Evolutionary conservation across 768 basidiomycete genomes (phyloP), one percentile per base, ranked within the genome.

Genomic region (Pholiota microspora): DNA sequence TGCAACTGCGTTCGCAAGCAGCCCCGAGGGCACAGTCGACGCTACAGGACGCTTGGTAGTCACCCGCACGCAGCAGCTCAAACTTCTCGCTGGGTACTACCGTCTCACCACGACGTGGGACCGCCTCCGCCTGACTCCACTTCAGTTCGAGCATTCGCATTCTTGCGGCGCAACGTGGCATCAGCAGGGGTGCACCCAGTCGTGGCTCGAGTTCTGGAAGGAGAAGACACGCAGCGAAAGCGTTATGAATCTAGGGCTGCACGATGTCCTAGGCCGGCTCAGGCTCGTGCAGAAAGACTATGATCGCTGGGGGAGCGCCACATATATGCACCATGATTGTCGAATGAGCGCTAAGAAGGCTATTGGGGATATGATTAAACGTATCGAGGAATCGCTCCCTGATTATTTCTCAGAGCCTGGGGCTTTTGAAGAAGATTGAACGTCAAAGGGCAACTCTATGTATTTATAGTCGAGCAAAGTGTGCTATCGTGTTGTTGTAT

Each of bases 261-360:
- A 86, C 28, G 86, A 90, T 62, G 85, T 89, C 29, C 65, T 86
- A 4, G 89, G 88, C 31, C 77, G 84, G 55, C 65, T 90, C 60
- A 80, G 71, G 62, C 73, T 80, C 54, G 75, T 90, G 31, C 71
- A 81, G 61, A 84, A 83, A 68, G 85, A 88, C 52, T 86, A 84
- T 55, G 87, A 88, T 53, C 73, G 81, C 50, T 84, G 84, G 82
- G 85, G 86, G 2, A 80, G 78, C 55, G 83, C 83, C 54, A 83
- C 84, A n/a, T 87, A 88, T 64, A 89, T 89, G 88, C 85, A 89
- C 61, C 84, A 82, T 53, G 88, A 89, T 53, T 90, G 88, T 71
- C 76, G 84, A 63, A 68, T 73, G 62, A 67, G 72, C 18, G 88
- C 86, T 21, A 78, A 78, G 65, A 77, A 77, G 60, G 75, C 76